Percentiles rank a stretch among this genome's conserved stretches.
phyloP scores from a whole-genome alignment of 768 basidiomycete species.

The Flagelloscypha sp. region DNA sequence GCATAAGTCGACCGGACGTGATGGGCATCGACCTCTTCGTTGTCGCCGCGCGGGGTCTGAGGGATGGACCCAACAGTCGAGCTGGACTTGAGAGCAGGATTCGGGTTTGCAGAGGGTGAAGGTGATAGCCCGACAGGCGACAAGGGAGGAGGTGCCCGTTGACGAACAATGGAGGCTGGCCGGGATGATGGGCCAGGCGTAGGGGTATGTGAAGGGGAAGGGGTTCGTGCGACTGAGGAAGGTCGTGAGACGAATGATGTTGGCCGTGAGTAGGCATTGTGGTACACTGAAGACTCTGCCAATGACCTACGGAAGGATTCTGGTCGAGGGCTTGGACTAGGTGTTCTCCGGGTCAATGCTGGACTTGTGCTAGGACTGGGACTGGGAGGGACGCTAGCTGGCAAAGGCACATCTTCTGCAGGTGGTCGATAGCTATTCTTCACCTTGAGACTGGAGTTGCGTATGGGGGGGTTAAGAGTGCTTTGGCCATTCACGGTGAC shows the following conservation, averaged over 20 bases:
- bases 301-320: too few relatives aligned
- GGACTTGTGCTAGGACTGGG: neutral
- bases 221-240: neutral
- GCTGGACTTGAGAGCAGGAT: conserved; percentile 22
- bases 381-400: neutral
- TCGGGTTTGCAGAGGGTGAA: conserved; percentile 30
- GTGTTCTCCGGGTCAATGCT: too few relatives aligned
- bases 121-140: conserved; percentile 16
- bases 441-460: neutral
- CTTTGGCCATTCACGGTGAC: too few relatives aligned
- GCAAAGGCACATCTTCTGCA: neutral
- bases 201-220: neutral
- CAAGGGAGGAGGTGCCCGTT: conserved; percentile 5
- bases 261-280: too few relatives aligned
- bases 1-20: conserved; percentile 86
- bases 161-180: neutral
- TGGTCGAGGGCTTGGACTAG: too few relatives aligned
- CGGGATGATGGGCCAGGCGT: neutral
- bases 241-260: too few relatives aligned
- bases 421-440: neutral
- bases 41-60: conserved; percentile 56
- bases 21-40: conserved; percentile 76
- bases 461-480: neutral
- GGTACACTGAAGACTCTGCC: too few relatives aligned
- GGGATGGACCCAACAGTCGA: too few relatives aligned